Evolutionary conservation across 1,284 basidiomycete species (phyloP), one percentile per base, ranked within the genome.

Genomic region (Kalmanozyma brasiliensis): DNA sequence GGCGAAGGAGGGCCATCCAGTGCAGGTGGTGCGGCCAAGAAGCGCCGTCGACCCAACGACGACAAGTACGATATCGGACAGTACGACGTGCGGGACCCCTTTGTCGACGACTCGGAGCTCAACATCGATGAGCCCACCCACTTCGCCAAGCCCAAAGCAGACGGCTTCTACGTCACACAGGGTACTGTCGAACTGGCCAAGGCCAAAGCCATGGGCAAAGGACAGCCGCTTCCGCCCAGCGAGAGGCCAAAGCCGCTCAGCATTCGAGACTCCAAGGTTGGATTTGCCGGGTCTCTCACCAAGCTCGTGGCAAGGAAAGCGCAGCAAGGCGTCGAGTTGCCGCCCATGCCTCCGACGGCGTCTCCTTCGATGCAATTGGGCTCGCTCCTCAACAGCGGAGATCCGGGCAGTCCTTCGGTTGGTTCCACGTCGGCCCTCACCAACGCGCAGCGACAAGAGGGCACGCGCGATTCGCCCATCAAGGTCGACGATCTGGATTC

Each of bases 31-130:
- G 52, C 49, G 8, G 52, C 17, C 61, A 79, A 57, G 52, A 64
- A 53, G 49, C 64, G 67, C 33, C 57, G 63, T 59, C 53, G 59
- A 30, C 51, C 33, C 52, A 62, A 41, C 52, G 64, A 73, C 11
- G 70, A 73, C 51, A 72, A 66, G 44, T 73, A 77, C 43, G 74
- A 76, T 23, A 74, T 78, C 26, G 83, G 83, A 43, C 82, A 83
- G 19, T 98, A 98, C 85, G 94, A 98, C 83, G 86, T 90, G 17
- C 85, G 87, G 1, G 95, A 98, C 83, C 91, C 92, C 0, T 98
- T 98, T 84, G 97, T 98, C 78, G 95, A 98, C 85, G 95, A 98
- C 83, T 93, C 93, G 0, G 94, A 98, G 81, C 86, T 96, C 52
- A 89, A 88, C 19, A 85, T 94, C 37, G 94, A 97, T 83, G 90